These are phyloP conservation scores for Schizonepeta tenuifolia DNA, from an alignment of 257 asterid species.

Conservation along the genomic window DNA sequence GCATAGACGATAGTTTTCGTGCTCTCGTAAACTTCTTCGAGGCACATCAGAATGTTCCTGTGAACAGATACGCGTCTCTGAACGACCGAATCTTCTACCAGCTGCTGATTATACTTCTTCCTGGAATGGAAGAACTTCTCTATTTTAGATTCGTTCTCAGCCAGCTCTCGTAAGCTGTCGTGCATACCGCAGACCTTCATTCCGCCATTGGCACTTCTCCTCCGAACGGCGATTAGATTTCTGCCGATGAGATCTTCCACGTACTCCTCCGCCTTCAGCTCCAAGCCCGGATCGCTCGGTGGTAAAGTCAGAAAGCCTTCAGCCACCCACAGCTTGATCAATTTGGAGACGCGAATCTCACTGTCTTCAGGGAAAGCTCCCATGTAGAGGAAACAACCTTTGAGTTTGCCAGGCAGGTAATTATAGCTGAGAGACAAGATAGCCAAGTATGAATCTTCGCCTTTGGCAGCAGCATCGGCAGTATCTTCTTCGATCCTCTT, in stretches of 20 bases:
- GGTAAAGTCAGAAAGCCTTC: slow-evolving; percentile 32
- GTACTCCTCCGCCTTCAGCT: slow-evolving; percentile 21
- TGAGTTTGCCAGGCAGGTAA: slow-evolving; percentile 37
- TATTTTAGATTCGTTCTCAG: slow-evolving; percentile 17
- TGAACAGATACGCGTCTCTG: slow-evolving; percentile 38
- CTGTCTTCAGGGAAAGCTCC: slow-evolving; percentile 41
- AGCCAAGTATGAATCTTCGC: not conserved
- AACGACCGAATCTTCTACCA: not conserved
- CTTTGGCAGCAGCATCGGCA: slow-evolving; percentile 15
- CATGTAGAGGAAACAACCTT: slow-evolving; percentile 48
- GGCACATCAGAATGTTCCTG: slow-evolving; percentile 39
- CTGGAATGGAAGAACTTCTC: slow-evolving; percentile 37
- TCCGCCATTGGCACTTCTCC: not conserved
- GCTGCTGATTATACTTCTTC: not conserved
- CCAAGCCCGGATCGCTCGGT: not conserved
- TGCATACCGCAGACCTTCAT: slow-evolving; percentile 34
- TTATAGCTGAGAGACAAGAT: slow-evolving; percentile 41
- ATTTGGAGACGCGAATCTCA: slow-evolving; percentile 35
- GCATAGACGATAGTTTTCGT: not conserved
- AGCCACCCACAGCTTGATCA: slow-evolving; percentile 45
- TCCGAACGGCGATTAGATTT: slow-evolving; percentile 26
- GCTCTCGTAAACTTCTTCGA: slow-evolving; percentile 25
- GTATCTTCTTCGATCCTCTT: slow-evolving; percentile 24
- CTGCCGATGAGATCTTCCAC: slow-evolving; percentile 33
- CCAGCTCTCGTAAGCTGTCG: slow-evolving; percentile 32